phyloP scores from a whole-genome alignment of 2,329 filamentous ascomycete genomes.

The Magnaporthales sp. region DNA sequence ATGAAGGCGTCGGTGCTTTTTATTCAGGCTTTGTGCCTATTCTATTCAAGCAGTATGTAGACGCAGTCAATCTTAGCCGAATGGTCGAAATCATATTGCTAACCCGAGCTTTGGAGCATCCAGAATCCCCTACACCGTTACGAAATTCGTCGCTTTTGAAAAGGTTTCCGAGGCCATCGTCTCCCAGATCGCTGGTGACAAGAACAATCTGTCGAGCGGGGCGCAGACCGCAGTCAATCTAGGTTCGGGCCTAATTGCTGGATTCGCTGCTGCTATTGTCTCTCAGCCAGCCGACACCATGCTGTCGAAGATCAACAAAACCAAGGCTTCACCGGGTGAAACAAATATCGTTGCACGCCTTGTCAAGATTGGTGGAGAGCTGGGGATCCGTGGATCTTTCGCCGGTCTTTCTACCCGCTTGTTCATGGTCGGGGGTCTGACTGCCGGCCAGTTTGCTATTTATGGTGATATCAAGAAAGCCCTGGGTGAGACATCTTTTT shows the following conservation, averaged over 20 bases:
- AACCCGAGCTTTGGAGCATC: background rate
- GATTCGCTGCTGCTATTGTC: conserved; percentile 72
- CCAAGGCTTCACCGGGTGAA: conserved; percentile 71
- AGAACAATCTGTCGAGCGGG: conserved; percentile 52
- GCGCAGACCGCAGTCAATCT: conserved; percentile 66
- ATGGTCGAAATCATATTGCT: background rate
- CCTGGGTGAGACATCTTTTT: conserved; percentile 28
- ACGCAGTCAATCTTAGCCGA: background rate
- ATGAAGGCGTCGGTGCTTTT: conserved; percentile 68
- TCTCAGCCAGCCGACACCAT: conserved; percentile 82
- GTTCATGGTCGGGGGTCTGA: conserved; percentile 52
- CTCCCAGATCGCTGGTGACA: conserved; percentile 54
- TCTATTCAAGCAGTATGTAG: conserved; percentile 63
- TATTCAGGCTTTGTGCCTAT: conserved; percentile 77
- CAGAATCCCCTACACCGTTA: conserved; percentile 78
- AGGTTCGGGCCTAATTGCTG: conserved; percentile 33
- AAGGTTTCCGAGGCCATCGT: conserved; percentile 66
- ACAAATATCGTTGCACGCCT: conserved; percentile 64
- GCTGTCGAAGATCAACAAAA: conserved; percentile 88
- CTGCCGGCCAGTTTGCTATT: conserved; percentile 73
- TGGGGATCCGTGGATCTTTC: conserved; percentile 46
- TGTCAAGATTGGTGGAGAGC: conserved; percentile 73
- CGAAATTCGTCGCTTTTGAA: conserved; percentile 83
- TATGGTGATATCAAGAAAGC: conserved; percentile 65
- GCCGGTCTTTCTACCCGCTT: conserved; percentile 64